phyloP scores from a whole-genome alignment of 805 yeast genomes.

The Candida nonsorbophila region DNA sequence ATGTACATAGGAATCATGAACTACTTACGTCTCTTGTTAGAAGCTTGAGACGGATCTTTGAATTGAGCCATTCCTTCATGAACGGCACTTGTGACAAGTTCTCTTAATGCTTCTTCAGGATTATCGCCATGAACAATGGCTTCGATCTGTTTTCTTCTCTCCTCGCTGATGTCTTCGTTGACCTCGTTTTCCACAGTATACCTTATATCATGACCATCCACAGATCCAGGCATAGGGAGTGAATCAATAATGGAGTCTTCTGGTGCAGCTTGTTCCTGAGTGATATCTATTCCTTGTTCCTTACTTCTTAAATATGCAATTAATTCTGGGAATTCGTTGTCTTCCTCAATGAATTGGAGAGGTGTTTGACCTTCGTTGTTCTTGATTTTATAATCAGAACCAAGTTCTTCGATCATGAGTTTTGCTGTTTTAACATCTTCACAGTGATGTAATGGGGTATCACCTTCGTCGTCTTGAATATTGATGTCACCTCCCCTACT shows the following conservation, averaged over 20 bases:
- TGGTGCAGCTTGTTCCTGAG: conserved; percentile 7
- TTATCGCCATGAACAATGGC: conserved; percentile 73
- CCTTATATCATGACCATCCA: conserved; percentile 49
- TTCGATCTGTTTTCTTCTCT: conserved; percentile 59
- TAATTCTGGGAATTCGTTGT: conserved; percentile 78
- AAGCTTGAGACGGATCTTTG: no score
- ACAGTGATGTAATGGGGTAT: conserved; percentile 88
- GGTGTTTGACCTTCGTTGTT: conserved; percentile 77
- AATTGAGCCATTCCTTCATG: conserved; percentile 46
- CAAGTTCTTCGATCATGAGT: conserved; percentile 57
- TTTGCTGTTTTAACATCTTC: conserved; percentile 69
- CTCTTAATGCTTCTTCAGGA: conserved; percentile 72
- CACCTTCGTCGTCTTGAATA: conserved; percentile 83
- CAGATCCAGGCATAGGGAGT: conserved; percentile 32
- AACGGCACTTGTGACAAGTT: conserved; percentile 61
- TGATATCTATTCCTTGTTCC: conserved; percentile 21
- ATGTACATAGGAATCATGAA: no score
- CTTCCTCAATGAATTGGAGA: conserved; percentile 68
- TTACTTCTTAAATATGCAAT: conserved; percentile 54
- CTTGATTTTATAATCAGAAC: conserved; percentile 58
- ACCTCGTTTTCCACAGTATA: conserved; percentile 47
- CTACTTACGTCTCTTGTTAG: no score
- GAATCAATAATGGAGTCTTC: conserved; percentile 10
- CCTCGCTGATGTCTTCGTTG: conserved; percentile 21
- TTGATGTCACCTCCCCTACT: conserved; percentile 72